Percentiles rank a stretch among this genome's conserved stretches.
Conservation (phyloP, 345 rosid species). For the Sonneratia alba region DNA sequence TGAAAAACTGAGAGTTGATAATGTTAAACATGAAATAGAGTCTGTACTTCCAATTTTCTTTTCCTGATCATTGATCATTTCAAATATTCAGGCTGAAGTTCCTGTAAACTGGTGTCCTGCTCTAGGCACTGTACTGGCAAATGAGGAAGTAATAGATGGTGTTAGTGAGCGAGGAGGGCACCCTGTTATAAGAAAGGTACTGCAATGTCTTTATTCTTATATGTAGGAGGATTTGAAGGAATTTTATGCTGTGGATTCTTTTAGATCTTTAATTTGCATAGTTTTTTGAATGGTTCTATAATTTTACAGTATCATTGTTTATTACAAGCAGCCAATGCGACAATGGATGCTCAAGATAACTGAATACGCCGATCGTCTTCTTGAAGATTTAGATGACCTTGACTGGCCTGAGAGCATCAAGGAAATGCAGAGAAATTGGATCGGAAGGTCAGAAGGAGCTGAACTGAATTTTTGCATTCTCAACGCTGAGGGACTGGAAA, state of each 20-base stretch:
- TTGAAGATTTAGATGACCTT: conserved; percentile 80
- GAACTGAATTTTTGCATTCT: conserved; percentile 58
- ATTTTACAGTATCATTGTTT: conserved; percentile 94
- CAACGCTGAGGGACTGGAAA: conserved; percentile 42
- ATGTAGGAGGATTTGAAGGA: background rate
- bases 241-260: background rate
- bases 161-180: conserved; percentile 96
- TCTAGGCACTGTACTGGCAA: conserved; percentile 96
- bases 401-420: conserved; percentile 92
- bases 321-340: conserved; percentile 98
- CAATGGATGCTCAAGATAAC: conserved; percentile 98
- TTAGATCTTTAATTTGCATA: background rate
- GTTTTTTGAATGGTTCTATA: conserved; percentile 46
- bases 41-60: conserved; percentile 10
- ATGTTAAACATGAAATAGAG: background rate
- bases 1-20: background rate
- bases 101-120: conserved; percentile 99
- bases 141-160: conserved; percentile 97
- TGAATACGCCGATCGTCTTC: conserved; percentile 87
- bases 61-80: conserved; percentile 9
- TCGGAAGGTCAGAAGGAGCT: conserved; percentile 89
- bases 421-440: conserved; percentile 96
- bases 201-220: background rate
- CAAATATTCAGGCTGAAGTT: conserved; percentile 71
- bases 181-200: conserved; percentile 92